Conservation (phyloP, 1,139 yeast species). For the Pichia sp. region DNA sequence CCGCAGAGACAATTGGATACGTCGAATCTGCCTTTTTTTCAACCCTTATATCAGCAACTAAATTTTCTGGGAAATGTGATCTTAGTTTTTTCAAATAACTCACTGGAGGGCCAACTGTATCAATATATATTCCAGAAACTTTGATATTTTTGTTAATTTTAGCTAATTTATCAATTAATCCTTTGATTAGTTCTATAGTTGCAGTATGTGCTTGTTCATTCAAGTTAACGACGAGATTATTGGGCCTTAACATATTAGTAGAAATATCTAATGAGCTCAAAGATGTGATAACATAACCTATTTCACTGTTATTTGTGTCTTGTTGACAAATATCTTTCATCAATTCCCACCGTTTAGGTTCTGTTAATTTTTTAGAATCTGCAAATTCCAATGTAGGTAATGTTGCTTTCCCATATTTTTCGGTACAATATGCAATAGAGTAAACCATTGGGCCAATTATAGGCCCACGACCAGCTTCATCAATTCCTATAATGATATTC, state of each 20-base stretch:
- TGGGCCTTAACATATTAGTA: slow-evolving; percentile 74
- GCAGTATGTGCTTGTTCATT: slow-evolving; percentile 97
- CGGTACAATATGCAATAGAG: slow-evolving; percentile 72
- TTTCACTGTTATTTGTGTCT: slow-evolving; percentile 34
- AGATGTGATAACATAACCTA: slow-evolving; percentile 86
- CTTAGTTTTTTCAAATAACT: slow-evolving; percentile 73
- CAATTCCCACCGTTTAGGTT: slow-evolving; percentile 54
- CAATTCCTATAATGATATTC: slow-evolving; percentile 70
- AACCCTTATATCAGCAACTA: slow-evolving; percentile 59
- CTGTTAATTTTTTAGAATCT: slow-evolving; percentile 84
- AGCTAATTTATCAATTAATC: slow-evolving; percentile 50
- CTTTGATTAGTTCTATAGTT: slow-evolving; percentile 68
- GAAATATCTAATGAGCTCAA: slow-evolving; percentile 86
- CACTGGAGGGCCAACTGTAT: slow-evolving; percentile 94
- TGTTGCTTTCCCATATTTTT: slow-evolving; percentile 36
- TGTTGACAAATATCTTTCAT: slow-evolving; percentile 39
- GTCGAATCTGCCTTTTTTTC: slow-evolving; percentile 92
- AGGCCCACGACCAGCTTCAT: slow-evolving; percentile 98
- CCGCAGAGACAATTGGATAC: slow-evolving; percentile 92
- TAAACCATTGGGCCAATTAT: slow-evolving; percentile 97
- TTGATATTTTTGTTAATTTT: background rate
- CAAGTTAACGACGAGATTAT: slow-evolving; percentile 55
- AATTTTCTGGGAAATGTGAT: slow-evolving; percentile 49
- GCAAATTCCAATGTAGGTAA: slow-evolving; percentile 72
- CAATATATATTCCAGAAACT: slow-evolving; percentile 69